phyloP scores from a whole-genome alignment of 805 yeast genomes.

The Cyberlindnera saturnus region DNA sequence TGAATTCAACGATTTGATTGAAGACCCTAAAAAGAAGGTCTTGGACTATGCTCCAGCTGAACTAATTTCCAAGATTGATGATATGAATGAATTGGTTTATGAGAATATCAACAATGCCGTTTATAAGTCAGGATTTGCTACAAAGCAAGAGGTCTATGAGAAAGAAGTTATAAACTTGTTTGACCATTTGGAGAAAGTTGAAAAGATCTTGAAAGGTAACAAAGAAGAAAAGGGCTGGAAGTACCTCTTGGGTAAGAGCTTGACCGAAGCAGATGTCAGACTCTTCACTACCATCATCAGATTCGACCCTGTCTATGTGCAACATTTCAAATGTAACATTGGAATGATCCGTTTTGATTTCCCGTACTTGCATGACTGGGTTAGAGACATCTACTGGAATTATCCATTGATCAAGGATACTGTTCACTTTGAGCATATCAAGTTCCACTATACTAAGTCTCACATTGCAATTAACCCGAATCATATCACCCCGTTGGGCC shows the following conservation, averaged over 20 bases:
- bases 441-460: conserved; percentile 83
- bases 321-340: conserved; percentile 91
- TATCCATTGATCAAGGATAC: conserved; percentile 67
- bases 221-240: conserved; percentile 16
- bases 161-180: conserved; percentile 59
- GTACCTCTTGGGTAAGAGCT: conserved; percentile 52
- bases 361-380: conserved; percentile 76
- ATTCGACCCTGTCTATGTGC: conserved; percentile 90
- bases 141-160: conserved; percentile 77
- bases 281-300: conserved; percentile 82
- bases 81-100: conserved; percentile 75
- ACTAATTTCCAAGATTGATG: conserved; percentile 58
- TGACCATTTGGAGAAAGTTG: conserved; percentile 63
- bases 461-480: conserved; percentile 76
- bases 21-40: conserved; percentile 38
- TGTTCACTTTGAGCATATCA: conserved; percentile 85
- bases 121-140: conserved; percentile 87
- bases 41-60: conserved; percentile 59
- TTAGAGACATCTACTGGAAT: conserved; percentile 78
- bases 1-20: conserved; percentile 57
- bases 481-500: conserved; percentile 85
- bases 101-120: conserved; percentile 88
- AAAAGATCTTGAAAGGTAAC: conserved; percentile 45
- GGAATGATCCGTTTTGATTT: conserved; percentile 73
- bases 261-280: conserved; percentile 90